Evolutionary conservation across 2,329 filamentous ascomycete genomes (phyloP), one percentile per base, ranked within the genome.

Genomic region (Phaeosphaeriaceae sp.): DNA sequence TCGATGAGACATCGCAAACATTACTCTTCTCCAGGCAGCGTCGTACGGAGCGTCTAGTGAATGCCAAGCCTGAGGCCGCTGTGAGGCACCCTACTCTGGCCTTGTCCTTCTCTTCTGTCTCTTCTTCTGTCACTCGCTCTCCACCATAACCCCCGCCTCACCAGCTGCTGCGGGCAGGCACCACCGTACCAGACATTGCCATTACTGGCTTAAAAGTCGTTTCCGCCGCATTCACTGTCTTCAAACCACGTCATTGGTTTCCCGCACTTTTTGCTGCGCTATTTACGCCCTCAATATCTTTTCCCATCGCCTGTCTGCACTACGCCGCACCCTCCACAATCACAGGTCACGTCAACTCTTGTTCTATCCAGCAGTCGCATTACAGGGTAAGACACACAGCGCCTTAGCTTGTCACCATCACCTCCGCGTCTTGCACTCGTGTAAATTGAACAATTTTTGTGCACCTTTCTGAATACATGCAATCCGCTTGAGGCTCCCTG

Each of bases 31-130:
- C 55, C 52, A 59, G 60, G 57, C 63, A 62, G 53, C 55, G 56
- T 58, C 57, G 53, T 58, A 62, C 55, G 24, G 33, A 19, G 15
- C 45, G 40, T 44, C 40, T 40, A 31, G 4, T 46, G 55, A 52
- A 7, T 54, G 61, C 57, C 62, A 66, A 68, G 64, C 19, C n/a
- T 44, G 27, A 44, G 20, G 56, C 25, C 53, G 51, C 49, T 51
- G 36, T 57, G n/a, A 56, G 31, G 45, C 27, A 33, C 22, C 40
- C 53, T 46, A 15, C 27, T 33, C 41, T 52, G 24, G n/a, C 51
- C 47, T 48, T 48, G 6, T 40, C 42, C 11, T 52, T 52, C 40
- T 45, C 49, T 54, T 52, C 42, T 55, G 31, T 36, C 31, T 36
- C 51, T 20, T 50, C 24, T 40, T 24, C 53, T 25, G 36, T 62